Percentiles rank a stretch among this genome's conserved stretches.
Evolutionary conservation across 306 rosid species (phyloP).

Genomic region (Chamaecrista fasciculata): DNA sequence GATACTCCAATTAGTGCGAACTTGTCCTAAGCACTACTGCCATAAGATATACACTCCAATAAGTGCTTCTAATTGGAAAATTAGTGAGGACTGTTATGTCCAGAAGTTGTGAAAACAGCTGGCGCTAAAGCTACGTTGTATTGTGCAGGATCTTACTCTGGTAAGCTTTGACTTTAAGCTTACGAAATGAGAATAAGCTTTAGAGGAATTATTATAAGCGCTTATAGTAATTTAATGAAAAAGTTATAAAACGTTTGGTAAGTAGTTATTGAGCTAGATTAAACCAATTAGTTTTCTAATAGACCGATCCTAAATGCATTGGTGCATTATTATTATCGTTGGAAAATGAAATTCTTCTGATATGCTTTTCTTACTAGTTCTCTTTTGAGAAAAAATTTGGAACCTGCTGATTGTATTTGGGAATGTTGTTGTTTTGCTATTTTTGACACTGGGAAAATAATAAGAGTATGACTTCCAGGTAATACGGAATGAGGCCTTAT

Average conservation of each 20-base stretch:
- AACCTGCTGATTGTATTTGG: not conserved
- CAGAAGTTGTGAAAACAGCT: not conserved
- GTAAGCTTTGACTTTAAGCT: not conserved
- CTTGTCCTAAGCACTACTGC: too few relatives aligned
- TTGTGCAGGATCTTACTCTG: not conserved
- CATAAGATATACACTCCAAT: not conserved
- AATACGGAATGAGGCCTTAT: slow-evolving; percentile 87
- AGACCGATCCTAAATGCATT: not conserved
- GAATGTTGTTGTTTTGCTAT: not conserved
- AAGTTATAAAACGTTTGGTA: not conserved
- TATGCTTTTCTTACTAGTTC: slow-evolving; percentile 4
- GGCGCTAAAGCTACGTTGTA: not conserved
- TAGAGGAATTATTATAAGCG: not conserved
- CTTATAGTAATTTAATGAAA: not conserved
- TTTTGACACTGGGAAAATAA: slow-evolving; percentile 24
- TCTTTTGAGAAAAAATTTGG: not conserved
- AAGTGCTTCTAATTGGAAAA: not conserved
- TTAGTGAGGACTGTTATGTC: not conserved
- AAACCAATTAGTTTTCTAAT: not conserved
- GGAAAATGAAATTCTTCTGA: not conserved
- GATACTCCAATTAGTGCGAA: too few relatives aligned
- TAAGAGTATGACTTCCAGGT: slow-evolving; percentile 53
- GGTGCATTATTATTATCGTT: not conserved
- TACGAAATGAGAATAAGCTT: not conserved
- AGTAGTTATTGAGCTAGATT: not conserved